These are phyloP conservation scores for Rubroshorea leprosula DNA, from an alignment of 345 rosid species.

Conservation along the genomic window DNA sequence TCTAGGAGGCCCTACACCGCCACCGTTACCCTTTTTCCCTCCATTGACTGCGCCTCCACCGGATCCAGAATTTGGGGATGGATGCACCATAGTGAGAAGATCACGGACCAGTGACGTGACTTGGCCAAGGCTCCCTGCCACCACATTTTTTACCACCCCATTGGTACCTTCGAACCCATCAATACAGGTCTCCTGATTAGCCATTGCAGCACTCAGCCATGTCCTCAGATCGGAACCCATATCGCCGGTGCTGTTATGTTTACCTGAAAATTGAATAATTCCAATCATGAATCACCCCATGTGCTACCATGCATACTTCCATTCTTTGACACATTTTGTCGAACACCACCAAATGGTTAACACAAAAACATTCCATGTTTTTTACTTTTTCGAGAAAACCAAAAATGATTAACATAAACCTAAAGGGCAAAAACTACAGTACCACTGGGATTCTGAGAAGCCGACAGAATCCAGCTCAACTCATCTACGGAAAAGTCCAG, in stretches of 20 bases:
- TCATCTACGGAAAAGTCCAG: conserved; percentile 55
- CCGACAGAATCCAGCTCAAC: conserved; percentile 53
- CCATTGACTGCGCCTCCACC: neutral
- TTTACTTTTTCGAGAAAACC: neutral
- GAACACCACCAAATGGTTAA: no score
- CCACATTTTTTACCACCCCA: conserved; percentile 39
- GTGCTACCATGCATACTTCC: no score
- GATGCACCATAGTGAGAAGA: conserved; percentile 49
- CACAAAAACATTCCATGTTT: no score
- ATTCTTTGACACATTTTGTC: no score
- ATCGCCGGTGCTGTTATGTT: conserved; percentile 60
- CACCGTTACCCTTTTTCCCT: neutral
- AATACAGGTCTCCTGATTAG: conserved; percentile 72
- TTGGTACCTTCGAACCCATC: conserved; percentile 71
- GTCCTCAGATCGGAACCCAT: conserved; percentile 60
- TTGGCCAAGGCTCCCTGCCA: conserved; percentile 47
- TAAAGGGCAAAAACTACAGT: neutral
- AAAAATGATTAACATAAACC: neutral
- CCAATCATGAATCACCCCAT: no score
- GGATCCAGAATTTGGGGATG: conserved; percentile 25
- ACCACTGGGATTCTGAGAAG: conserved; percentile 51
- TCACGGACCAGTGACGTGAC: conserved; percentile 40
- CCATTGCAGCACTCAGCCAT: conserved; percentile 78
- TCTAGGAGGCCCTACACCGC: neutral
- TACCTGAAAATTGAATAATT: conserved; percentile 31